Evolutionary conservation across 2,329 filamentous ascomycete genomes (phyloP).

Genomic region (Chaetomium sp.): DNA sequence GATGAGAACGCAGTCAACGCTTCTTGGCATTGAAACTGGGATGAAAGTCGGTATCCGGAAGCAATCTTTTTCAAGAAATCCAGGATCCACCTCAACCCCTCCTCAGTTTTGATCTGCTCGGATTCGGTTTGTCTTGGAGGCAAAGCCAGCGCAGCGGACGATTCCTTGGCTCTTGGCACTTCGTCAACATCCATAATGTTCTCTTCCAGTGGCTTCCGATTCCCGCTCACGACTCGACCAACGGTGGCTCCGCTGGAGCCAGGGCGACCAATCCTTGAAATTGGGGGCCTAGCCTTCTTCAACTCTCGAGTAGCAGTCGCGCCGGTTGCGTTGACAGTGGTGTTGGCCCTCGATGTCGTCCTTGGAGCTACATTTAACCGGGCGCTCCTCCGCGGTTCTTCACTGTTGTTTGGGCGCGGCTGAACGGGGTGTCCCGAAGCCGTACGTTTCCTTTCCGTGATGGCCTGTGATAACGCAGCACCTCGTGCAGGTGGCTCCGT

Average conservation of each 20-base stretch:
- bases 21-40: constrained; percentile 71
- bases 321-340: constrained; percentile 50
- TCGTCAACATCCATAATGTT: constrained; percentile 67
- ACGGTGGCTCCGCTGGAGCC: constrained; percentile 63
- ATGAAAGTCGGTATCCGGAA: constrained; percentile 69
- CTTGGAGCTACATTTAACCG: constrained; percentile 64
- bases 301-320: constrained; percentile 63
- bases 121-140: constrained; percentile 37
- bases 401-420: constrained; percentile 42
- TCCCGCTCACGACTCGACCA: constrained; percentile 83
- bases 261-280: constrained; percentile 59
- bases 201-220: constrained; percentile 67
- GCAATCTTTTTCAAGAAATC: constrained; percentile 79
- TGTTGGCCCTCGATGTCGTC: constrained; percentile 59
- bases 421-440: constrained; percentile 74
- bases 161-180: constrained; percentile 39
- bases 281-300: constrained; percentile 74
- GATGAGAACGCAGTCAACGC: constrained; percentile 68
- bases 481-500: constrained; percentile 33
- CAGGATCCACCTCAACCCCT: constrained; percentile 69
- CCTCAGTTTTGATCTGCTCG: constrained; percentile 61
- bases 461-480: constrained; percentile 34
- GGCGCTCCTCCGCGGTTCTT: constrained; percentile 66
- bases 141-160: constrained; percentile 30
- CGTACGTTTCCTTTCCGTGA: constrained; percentile 74